These are phyloP conservation scores for Myxozyma geophila DNA, from an alignment of 805 yeast species.

Conservation along the genomic window DNA sequence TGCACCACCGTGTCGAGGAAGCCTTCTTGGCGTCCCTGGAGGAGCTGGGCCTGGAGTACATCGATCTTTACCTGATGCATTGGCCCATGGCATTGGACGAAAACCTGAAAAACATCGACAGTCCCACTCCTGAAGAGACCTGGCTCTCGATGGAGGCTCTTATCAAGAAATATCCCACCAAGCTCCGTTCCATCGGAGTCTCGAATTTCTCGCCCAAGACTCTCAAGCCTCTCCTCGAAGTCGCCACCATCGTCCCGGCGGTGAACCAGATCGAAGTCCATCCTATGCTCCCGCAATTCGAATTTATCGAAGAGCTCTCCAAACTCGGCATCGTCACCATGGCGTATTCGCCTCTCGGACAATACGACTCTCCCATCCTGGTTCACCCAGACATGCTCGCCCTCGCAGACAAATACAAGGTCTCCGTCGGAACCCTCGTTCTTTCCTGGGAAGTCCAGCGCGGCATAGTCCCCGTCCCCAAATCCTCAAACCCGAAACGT, in stretches of 20 bases:
- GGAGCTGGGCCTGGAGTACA: constrained; percentile 71
- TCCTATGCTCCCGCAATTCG: constrained; percentile 53
- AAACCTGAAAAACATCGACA: constrained; percentile 50
- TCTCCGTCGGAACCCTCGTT: constrained; percentile 62
- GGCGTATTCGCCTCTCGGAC: constrained; percentile 80
- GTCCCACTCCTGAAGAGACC: constrained; percentile 68
- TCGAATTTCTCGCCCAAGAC: constrained; percentile 71
- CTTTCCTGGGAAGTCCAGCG: constrained; percentile 73
- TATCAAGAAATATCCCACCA: constrained; percentile 57
- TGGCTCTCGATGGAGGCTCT: constrained; percentile 65
- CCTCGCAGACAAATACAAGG: constrained; percentile 62
- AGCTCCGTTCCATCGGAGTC: constrained; percentile 72
- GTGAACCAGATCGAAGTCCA: constrained; percentile 68
- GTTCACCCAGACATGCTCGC: constrained; percentile 62
- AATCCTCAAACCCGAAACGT: constrained; percentile 72
- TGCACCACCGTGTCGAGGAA: constrained; percentile 49
- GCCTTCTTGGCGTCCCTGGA: constrained; percentile 64
- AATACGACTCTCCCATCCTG: constrained; percentile 65
- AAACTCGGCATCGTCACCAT: constrained; percentile 60
- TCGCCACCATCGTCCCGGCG: constrained; percentile 56
- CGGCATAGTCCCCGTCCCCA: constrained; percentile 57
- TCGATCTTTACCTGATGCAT: constrained; percentile 78
- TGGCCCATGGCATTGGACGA: constrained; percentile 68
- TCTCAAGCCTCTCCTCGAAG: constrained; percentile 62
- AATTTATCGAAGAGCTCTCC: constrained; percentile 57